Base-by-base conservation (phyloP, 176 grass and related monocot species). In the Metroxylon sagu region DNA sequence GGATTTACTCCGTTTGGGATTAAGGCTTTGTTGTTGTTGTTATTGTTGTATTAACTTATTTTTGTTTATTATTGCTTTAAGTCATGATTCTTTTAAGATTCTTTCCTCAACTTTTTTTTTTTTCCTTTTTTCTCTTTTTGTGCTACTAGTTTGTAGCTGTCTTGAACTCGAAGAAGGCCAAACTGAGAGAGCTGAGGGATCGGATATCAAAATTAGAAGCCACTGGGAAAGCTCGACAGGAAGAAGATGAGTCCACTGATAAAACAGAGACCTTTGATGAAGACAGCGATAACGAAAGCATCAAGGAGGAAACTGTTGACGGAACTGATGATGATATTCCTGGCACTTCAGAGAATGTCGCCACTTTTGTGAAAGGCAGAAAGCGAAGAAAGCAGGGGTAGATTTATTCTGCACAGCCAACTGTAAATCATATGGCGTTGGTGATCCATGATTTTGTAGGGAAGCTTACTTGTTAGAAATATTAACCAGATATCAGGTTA, bases 131-230 rank as follows among this genome's bases (percentile, higher is more conserved):
- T 49, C 30, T 1, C 12, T 43, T 43, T 3, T 43, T 29, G 43
- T 74, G 48, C 12, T 31, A 82, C 59, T 75, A 92, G 93, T 98
- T 98, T 72, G 87, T 89, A 18, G 84, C 73, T 43, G 71, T 88
- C 29, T 61, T 98, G 18, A 92, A 92, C 71, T 92, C 93, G 1
- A 98, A 98, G 84, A 92, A 98, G 72, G 60, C 74, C 75, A 92
- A 89, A 59, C 81, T 98, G 54, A 78, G 81, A 63, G 83, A 85
- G 27, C 77, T 92, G 48, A 83, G 74, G 59, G 81, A 92, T 60
- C 77, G 55, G 48, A 56, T 88, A 52, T 29, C 76, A 12, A 75
- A 82, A 51, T 66, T 76, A 2, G 84, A 88, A 65, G 73, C 84
- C 4, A n/a, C 66, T 51, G 64, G 60, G 35, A 98, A 89, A 54